phyloP scores from a whole-genome alignment of 2,329 filamentous ascomycete species.

The Geosmithia morbida region DNA sequence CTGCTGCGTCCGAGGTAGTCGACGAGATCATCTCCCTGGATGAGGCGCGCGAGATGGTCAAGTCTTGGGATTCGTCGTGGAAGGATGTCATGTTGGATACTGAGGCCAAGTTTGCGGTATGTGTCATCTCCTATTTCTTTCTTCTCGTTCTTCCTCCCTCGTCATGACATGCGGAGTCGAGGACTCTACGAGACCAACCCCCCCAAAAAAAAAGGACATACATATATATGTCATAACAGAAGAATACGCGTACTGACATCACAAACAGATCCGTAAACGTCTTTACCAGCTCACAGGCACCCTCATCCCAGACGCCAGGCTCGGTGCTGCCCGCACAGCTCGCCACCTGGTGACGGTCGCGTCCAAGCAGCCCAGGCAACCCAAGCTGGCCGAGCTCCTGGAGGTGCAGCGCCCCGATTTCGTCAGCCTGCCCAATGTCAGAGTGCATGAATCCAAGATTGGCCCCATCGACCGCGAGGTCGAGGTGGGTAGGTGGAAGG shows the following conservation, averaged over 20 bases:
- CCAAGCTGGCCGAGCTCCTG: conserved; percentile 50
- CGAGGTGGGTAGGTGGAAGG: conserved; percentile 61
- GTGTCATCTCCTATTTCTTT: conserved; percentile 14
- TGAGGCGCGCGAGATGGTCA: conserved; percentile 25
- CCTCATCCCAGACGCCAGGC: conserved; percentile 55
- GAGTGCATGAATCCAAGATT: conserved; percentile 46
- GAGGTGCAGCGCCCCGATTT: conserved; percentile 24
- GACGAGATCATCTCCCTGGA: conserved; percentile 13
- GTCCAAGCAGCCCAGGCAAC: conserved; percentile 36
- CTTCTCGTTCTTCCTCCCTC: background rate
- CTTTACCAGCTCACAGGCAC: conserved; percentile 69
- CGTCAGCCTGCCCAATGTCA: conserved; percentile 50
- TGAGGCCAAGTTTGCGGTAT: conserved; percentile 59
- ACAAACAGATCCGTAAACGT: conserved; percentile 64
- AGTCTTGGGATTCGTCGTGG: conserved; percentile 41
- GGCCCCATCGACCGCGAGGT: conserved; percentile 61
- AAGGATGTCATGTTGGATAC: conserved; percentile 42
- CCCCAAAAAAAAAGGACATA: no score
- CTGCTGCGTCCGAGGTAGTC: conserved; percentile 13
- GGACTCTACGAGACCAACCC: no score
- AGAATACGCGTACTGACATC: conserved; percentile 5
- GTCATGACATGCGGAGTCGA: no score
- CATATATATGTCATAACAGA: no score
- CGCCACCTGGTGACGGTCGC: conserved; percentile 39
- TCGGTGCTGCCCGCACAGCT: conserved; percentile 40